These are phyloP conservation scores for Exophiala phaeomuriformis DNA, from an alignment of 2,329 filamentous ascomycete genomes.

Conservation along the genomic window DNA sequence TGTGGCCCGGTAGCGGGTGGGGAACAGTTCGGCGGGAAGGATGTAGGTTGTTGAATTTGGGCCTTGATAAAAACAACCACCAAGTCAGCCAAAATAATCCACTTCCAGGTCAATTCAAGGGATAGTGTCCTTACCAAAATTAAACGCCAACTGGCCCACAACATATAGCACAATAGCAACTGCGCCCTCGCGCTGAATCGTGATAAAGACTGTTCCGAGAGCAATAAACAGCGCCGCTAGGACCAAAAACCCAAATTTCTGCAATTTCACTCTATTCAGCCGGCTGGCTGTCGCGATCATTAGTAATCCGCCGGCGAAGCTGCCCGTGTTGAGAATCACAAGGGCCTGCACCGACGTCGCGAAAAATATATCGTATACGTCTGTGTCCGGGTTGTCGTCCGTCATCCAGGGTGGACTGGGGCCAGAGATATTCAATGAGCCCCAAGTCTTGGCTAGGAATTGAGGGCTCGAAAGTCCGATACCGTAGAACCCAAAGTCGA, in stretches of 20 bases:
- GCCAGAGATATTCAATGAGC: slow-evolving; percentile 29
- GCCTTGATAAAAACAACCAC: slow-evolving; percentile 33
- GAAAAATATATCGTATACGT: slow-evolving; percentile 37
- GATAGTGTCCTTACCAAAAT: slow-evolving; percentile 32
- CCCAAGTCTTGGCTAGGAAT: slow-evolving; percentile 39
- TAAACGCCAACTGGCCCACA: slow-evolving; percentile 43
- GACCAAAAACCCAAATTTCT: slow-evolving; percentile 40
- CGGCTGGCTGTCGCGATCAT: slow-evolving; percentile 37
- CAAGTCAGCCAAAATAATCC: no score
- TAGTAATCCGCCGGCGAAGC: slow-evolving; percentile 37
- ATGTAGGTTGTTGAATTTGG: slow-evolving; percentile 59
- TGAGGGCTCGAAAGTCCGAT: slow-evolving; percentile 44
- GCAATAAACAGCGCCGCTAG: slow-evolving; percentile 40
- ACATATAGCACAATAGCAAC: slow-evolving; percentile 38
- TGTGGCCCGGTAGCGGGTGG: slow-evolving; percentile 55
- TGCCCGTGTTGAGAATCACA: slow-evolving; percentile 38
- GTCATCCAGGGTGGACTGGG: slow-evolving; percentile 34
- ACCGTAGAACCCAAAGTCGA: slow-evolving; percentile 54
- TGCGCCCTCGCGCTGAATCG: slow-evolving; percentile 32
- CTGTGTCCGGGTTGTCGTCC: slow-evolving; percentile 34
- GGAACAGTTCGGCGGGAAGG: slow-evolving; percentile 58
- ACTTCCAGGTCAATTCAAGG: no score
- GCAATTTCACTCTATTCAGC: slow-evolving; percentile 38
- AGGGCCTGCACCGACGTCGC: slow-evolving; percentile 35
- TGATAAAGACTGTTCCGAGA: slow-evolving; percentile 38